Conservation (phyloP, 2,329 filamentous ascomycete genomes). For the Sporothrix inflata region DNA sequence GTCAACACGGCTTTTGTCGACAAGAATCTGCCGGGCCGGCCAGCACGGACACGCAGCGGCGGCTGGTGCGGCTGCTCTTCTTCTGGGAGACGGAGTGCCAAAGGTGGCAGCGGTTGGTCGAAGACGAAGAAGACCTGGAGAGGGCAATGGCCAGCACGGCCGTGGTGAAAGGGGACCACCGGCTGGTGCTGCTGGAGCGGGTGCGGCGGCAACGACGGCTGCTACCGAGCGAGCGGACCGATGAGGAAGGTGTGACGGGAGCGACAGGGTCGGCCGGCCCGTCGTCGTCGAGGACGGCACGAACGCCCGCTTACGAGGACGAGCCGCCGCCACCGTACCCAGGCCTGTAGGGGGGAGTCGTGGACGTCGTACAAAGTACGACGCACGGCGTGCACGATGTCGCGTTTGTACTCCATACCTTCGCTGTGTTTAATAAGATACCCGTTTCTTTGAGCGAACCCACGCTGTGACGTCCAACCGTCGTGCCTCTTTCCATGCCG, state of each 20-base stretch:
- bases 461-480: background rate
- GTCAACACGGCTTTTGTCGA: background rate
- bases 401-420: background rate
- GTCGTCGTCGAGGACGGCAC: background rate
- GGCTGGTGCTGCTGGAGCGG: background rate
- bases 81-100: background rate
- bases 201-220: conserved; percentile 4
- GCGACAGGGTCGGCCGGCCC: background rate
- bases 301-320: background rate
- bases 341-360: background rate
- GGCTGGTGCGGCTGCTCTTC: background rate
- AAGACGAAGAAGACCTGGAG: background rate
- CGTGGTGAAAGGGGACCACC: background rate
- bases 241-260: background rate
- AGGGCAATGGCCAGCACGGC: background rate
- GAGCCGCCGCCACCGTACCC: background rate
- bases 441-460: background rate
- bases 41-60: background rate
- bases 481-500: background rate
- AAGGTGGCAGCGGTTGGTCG: background rate
- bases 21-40: background rate
- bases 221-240: background rate
- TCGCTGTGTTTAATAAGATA: background rate
- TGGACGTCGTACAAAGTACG: too few species aligned
- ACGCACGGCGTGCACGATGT: background rate